phyloP scores from a whole-genome alignment of 306 rosid genomes.

The Corylus avellana region DNA sequence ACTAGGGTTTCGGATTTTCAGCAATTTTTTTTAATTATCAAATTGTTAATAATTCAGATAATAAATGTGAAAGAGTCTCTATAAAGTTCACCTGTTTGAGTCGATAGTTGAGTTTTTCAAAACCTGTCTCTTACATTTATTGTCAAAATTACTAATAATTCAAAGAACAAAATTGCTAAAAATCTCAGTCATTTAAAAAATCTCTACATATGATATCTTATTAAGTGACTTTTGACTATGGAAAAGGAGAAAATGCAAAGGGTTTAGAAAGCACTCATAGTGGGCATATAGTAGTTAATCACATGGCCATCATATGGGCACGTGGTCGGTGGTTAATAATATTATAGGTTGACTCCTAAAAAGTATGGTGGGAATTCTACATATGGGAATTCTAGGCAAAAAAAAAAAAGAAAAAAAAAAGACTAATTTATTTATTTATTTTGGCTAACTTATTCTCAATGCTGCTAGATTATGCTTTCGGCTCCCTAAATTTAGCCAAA shows the following conservation, averaged over 20 bases:
- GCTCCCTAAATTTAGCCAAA: neutral
- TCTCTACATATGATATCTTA: constrained; percentile 19
- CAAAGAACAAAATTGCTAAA: too few relatives aligned
- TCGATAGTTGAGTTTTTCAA: too few relatives aligned
- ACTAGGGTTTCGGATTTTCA: too few relatives aligned
- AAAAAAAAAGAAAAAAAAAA: neutral
- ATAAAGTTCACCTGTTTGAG: too few relatives aligned
- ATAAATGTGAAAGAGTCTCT: too few relatives aligned
- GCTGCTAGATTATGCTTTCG: neutral
- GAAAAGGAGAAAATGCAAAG: neutral
- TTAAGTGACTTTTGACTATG: constrained; percentile 23
- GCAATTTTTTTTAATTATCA: too few relatives aligned
- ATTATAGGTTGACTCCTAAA: constrained; percentile 9
- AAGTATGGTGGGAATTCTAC: constrained; percentile 7
- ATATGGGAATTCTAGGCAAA: constrained; percentile 9
- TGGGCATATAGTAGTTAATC: neutral
- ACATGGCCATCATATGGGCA: neutral
- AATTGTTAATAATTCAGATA: too few relatives aligned
- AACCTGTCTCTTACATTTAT: too few relatives aligned
- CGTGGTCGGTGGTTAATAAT: constrained; percentile 8
- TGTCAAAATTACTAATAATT: too few relatives aligned
- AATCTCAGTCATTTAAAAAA: neutral
- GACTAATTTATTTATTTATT: neutral
- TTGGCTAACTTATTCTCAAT: constrained; percentile 5
- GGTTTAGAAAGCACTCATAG: neutral